These are phyloP conservation scores for Phaeophleospora eucalypticola DNA, from an alignment of 2,329 filamentous ascomycete species.

Conservation along the genomic window DNA sequence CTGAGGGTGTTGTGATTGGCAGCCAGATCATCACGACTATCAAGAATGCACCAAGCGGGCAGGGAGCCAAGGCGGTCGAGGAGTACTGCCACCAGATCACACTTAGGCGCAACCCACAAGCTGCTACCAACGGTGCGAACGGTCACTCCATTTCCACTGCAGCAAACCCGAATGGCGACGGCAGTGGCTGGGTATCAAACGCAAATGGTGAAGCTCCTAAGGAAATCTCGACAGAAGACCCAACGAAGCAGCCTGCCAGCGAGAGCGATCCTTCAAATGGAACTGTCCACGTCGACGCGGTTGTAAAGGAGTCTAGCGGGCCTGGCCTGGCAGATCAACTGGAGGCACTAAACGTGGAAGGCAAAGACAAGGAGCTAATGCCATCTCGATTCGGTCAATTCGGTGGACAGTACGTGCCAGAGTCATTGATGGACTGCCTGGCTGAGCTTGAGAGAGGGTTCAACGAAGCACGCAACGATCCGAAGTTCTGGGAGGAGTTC, in stretches of 20 bases:
- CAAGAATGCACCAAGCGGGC: slow-evolving; percentile 61
- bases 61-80: slow-evolving; percentile 69
- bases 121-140: slow-evolving; percentile 16
- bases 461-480: slow-evolving; percentile 78
- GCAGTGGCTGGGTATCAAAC: slow-evolving; percentile 33
- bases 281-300: slow-evolving; percentile 61
- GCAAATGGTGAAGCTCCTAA: slow-evolving; percentile 30
- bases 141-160: slow-evolving; percentile 31
- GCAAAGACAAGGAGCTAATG: slow-evolving; percentile 52
- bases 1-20: slow-evolving; percentile 94
- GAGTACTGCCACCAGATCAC: slow-evolving; percentile 79
- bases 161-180: slow-evolving; percentile 32
- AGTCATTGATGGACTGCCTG: slow-evolving; percentile 96
- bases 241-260: slow-evolving; percentile 31
- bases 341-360: slow-evolving; percentile 69
- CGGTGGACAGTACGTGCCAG: slow-evolving; percentile 94
- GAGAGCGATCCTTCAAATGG: slow-evolving; percentile 41
- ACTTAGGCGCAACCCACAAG: slow-evolving; percentile 25
- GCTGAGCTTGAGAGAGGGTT: slow-evolving; percentile 88
- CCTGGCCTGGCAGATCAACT: slow-evolving; percentile 77
- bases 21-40: slow-evolving; percentile 89
- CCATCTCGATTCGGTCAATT: slow-evolving; percentile 91
- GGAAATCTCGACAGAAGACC: slow-evolving; percentile 33
- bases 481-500: slow-evolving; percentile 95
- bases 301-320: slow-evolving; percentile 59